Base-by-base conservation (phyloP, 495 filamentous ascomycete species). In the Diplogelasinospora grovesii region DNA sequence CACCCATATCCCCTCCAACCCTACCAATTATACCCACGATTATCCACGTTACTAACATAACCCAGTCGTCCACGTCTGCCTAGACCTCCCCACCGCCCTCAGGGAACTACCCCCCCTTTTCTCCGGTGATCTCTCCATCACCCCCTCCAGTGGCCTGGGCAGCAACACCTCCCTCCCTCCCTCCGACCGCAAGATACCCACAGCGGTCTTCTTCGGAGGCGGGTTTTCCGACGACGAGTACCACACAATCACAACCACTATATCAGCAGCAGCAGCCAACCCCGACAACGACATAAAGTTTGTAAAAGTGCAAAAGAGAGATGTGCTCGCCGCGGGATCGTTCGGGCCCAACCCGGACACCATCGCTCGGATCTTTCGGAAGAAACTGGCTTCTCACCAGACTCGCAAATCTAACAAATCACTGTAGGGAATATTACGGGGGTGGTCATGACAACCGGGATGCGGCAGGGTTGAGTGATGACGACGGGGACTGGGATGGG, bases 301-400 rank as follows among this genome's bases (percentile, higher is more conserved):
- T 11, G 21, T 63, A 30, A 49, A 50, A 34, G 45, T 54, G 13
- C 41, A 46, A 19, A 54, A 54, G 48, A 31, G 46, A 25, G 59
- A 63, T 46, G 57, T 63, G 36, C 37, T 60, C 38, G 48, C 46
- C 15, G 54, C 46, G 11, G 59, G 57, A 16, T 46, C 40, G 14
- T 36, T 58, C 32, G 57, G 54, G 15, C 54, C 54, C 21, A 56
- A 54, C 50, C 49, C 54, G 41, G 54, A 54, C 18, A 47, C 40
- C 24, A 58, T 60, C 16, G 51, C 52, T n/a, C 52, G 53, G 52
- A 48, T 63, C 16, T 60, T 53, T 39, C 43, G 52, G n/a, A 54
- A 56, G 57, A 59, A 51, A 57, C 42, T 60, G 41, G 58, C 46
- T 29, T 45, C 43, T 36, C n/a, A n/a, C n/a, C n/a, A n/a, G n/a